phyloP scores from a whole-genome alignment of 1,284 basidiomycete species.

The Anthracocystis setariae region DNA sequence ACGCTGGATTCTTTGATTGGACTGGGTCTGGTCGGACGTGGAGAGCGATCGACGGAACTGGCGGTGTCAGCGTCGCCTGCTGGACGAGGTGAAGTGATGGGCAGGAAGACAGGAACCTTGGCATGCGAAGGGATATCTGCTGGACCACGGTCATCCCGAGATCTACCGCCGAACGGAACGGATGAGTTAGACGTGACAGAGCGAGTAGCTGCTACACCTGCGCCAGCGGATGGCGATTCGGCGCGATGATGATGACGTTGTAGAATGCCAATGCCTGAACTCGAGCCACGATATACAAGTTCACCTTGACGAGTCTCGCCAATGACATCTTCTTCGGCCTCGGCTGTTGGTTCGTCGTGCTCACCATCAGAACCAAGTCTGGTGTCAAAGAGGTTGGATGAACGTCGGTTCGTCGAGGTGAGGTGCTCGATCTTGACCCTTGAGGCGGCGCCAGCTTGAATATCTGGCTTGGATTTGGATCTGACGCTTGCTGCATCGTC shows the following conservation, averaged over 20 bases:
- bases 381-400: constrained; percentile 1
- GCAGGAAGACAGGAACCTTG: constrained; percentile 34
- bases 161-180: constrained; percentile 21
- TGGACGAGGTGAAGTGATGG: constrained; percentile 35
- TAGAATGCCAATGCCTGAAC: constrained; percentile 58
- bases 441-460: neutral
- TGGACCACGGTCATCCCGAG: constrained; percentile 18
- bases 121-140: constrained; percentile 5
- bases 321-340: constrained; percentile 46
- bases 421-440: constrained; percentile 39
- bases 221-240: constrained; percentile 26
- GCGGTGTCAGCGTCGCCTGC: constrained; percentile 25
- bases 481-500: neutral
- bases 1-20: constrained; percentile 14
- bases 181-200: constrained; percentile 30
- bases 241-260: constrained; percentile 48
- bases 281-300: constrained; percentile 58
- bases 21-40: constrained; percentile 7
- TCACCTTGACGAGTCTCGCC: constrained; percentile 51
- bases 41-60: constrained; percentile 40
- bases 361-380: constrained; percentile 14
- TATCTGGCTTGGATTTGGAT: neutral
- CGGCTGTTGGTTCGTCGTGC: constrained; percentile 24
- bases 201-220: constrained; percentile 4
- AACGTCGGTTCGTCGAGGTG: constrained; percentile 5